These are phyloP conservation scores for Cladosporium halotolerans DNA, from an alignment of 2,329 filamentous ascomycete species.

Conservation along the genomic window DNA sequence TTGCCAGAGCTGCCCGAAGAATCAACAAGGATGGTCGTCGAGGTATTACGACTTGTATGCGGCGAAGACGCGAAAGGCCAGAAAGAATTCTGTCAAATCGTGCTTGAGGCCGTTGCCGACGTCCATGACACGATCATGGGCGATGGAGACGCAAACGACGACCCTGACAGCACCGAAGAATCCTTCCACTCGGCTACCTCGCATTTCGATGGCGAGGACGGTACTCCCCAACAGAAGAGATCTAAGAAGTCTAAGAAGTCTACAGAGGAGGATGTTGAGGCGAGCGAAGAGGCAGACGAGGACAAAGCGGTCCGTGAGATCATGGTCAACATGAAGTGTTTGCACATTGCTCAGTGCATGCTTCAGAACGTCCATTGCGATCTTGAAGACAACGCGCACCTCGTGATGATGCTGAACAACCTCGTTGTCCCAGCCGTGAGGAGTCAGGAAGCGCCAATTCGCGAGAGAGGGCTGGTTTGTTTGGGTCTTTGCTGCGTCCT, in stretches of 20 bases:
- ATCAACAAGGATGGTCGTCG: slow-evolving; percentile 78
- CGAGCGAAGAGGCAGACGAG: slow-evolving; percentile 55
- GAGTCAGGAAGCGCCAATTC: slow-evolving; percentile 84
- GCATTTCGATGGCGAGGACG: slow-evolving; percentile 65
- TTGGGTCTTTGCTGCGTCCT: slow-evolving; percentile 86
- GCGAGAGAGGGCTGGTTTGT: slow-evolving; percentile 83
- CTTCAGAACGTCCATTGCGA: slow-evolving; percentile 84
- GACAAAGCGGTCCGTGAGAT: slow-evolving; percentile 81
- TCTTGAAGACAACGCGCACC: slow-evolving; percentile 78
- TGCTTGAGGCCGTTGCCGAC: slow-evolving; percentile 90
- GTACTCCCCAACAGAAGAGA: slow-evolving; percentile 31
- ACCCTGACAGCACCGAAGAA: slow-evolving; percentile 47
- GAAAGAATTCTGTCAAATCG: slow-evolving; percentile 74
- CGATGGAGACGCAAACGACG: slow-evolving; percentile 56
- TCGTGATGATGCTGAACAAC: slow-evolving; percentile 98
- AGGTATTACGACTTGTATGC: slow-evolving; percentile 77
- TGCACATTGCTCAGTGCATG: slow-evolving; percentile 97
- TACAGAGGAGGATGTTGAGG: slow-evolving; percentile 53
- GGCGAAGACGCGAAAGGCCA: slow-evolving; percentile 67
- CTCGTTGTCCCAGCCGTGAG: slow-evolving; percentile 91
- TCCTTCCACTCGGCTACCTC: slow-evolving; percentile 93
- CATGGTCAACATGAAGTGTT: slow-evolving; percentile 95
- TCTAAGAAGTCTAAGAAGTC: slow-evolving; percentile 36
- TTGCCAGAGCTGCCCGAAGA: slow-evolving; percentile 86
- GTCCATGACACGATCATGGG: slow-evolving; percentile 85